These are phyloP conservation scores for Xanthoconium separans DNA, from an alignment of 1,284 basidiomycete species.

Conservation along the genomic window DNA sequence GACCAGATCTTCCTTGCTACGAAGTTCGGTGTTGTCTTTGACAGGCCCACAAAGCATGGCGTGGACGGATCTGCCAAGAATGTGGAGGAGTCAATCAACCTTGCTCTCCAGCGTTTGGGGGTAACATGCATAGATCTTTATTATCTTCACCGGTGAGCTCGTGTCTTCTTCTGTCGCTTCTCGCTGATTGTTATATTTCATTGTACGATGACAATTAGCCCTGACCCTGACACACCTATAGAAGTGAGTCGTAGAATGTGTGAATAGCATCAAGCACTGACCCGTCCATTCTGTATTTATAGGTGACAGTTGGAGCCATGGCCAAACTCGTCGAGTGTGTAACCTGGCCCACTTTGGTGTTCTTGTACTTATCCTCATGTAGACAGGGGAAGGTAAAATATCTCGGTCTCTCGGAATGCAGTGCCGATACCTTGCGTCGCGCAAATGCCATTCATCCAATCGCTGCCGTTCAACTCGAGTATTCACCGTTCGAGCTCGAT, in stretches of 20 bases:
- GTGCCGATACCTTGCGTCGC: slow-evolving; percentile 43
- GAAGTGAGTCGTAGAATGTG: background rate
- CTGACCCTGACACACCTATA: slow-evolving; percentile 4
- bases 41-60: slow-evolving; percentile 5
- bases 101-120: slow-evolving; percentile 31
- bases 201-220: background rate
- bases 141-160: slow-evolving; percentile 1
- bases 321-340: slow-evolving; percentile 35
- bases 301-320: slow-evolving; percentile 36
- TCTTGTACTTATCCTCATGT: background rate
- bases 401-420: slow-evolving; percentile 47
- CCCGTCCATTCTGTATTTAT: background rate
- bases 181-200: background rate
- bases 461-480: slow-evolving; percentile 46
- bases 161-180: background rate
- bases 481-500: slow-evolving; percentile 41
- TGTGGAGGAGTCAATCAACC: slow-evolving; percentile 27
- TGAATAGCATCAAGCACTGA: background rate
- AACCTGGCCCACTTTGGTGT: background rate
- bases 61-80: slow-evolving; percentile 24
- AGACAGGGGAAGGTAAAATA: slow-evolving; percentile 42
- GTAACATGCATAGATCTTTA: slow-evolving; percentile 15
- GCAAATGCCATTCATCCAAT: slow-evolving; percentile 42
- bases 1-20: slow-evolving; percentile 48
- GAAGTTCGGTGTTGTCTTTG: slow-evolving; percentile 37